Conservation (phyloP, 306 rosid species). For the Castanospermum australe region DNA sequence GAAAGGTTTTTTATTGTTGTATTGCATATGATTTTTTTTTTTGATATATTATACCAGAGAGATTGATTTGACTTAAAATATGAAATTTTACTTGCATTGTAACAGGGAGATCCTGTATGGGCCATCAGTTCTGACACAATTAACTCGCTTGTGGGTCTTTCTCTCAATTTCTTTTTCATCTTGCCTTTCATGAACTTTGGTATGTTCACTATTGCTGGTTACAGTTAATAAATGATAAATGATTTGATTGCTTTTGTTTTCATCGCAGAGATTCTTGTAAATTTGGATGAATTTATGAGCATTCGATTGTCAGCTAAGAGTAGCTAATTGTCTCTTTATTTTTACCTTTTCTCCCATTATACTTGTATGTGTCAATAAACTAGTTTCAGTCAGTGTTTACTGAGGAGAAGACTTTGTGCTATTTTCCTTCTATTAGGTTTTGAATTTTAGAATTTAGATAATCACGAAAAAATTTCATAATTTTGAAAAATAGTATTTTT, state of each 20-base stretch:
- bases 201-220: slow-evolving; percentile 38
- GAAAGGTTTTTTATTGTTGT: neutral
- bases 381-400: neutral
- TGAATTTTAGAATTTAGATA: neutral
- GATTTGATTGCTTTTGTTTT: slow-evolving; percentile 16
- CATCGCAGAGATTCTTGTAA: neutral
- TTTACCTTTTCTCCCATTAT: neutral
- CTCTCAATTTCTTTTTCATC: slow-evolving; percentile 84
- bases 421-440: neutral
- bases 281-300: neutral
- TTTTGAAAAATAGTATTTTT: neutral
- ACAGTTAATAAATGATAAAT: neutral
- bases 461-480: neutral
- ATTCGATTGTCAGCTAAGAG: slow-evolving; percentile 4
- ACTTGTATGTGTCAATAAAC: neutral
- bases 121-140: slow-evolving; percentile 81
- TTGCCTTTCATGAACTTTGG: slow-evolving; percentile 77
- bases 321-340: neutral
- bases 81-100: slow-evolving; percentile 22
- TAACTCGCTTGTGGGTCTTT: slow-evolving; percentile 72
- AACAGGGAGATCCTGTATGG: slow-evolving; percentile 94
- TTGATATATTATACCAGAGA: neutral
- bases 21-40: neutral
- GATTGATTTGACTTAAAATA: slow-evolving; percentile 12
- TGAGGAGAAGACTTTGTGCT: neutral